Evolutionary conservation across 2,329 filamentous ascomycete species (phyloP).

Genomic region (Coleophoma eucalyptorum): DNA sequence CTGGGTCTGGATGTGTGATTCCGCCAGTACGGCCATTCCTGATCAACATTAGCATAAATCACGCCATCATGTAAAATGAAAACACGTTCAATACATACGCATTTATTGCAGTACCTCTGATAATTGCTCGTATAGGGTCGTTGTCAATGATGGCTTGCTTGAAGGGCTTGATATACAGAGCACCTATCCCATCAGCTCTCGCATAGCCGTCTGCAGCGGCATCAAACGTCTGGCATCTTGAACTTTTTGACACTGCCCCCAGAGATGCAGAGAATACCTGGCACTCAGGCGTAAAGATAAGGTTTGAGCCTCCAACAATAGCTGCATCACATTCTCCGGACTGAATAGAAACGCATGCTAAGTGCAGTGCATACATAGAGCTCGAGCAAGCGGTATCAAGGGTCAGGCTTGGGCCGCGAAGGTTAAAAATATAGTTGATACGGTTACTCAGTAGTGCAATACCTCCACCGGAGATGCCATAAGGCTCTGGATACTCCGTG

Average conservation of each 20-base stretch:
- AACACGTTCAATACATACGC: too few species aligned
- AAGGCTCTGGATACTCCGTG: not conserved
- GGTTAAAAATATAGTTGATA: not conserved
- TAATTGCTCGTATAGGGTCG: constrained; percentile 39
- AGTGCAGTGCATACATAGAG: constrained; percentile 49
- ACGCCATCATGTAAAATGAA: too few species aligned
- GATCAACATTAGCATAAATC: too few species aligned
- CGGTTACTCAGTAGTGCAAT: constrained; percentile 36
- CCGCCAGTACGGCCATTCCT: constrained; percentile 43
- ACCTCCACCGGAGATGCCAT: constrained; percentile 18
- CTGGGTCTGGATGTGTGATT: constrained; percentile 39
- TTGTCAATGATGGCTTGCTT: constrained; percentile 35
- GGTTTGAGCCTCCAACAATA: constrained; percentile 6
- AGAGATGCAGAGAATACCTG: not conserved
- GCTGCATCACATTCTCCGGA: constrained; percentile 24
- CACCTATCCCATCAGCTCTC: constrained; percentile 57
- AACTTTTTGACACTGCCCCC: not conserved
- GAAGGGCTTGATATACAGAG: constrained; percentile 57
- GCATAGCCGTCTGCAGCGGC: constrained; percentile 58
- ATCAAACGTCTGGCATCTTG: not conserved
- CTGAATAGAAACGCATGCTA: constrained; percentile 41
- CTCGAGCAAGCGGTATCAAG: constrained; percentile 55
- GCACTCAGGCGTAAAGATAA: constrained; percentile 2
- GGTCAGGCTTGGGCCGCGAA: constrained; percentile 31
- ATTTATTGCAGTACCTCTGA: constrained; percentile 36